Evolutionary conservation across 768 basidiomycete species (phyloP).

Genomic region (Amanita pallidorosea): DNA sequence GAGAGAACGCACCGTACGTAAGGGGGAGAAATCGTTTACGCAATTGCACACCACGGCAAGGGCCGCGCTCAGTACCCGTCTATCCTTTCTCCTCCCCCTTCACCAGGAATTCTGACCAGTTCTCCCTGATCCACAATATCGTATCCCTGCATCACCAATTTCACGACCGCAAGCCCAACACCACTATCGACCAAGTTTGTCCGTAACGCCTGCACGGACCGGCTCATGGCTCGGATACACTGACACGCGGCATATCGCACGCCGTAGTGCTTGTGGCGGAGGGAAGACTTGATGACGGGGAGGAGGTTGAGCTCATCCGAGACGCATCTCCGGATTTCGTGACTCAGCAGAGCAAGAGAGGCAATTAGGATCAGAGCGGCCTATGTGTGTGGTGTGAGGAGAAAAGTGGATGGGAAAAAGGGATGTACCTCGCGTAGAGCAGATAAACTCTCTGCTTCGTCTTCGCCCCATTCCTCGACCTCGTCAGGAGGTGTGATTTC

Average conservation of each 20-base stretch:
- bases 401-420: constrained; percentile 3
- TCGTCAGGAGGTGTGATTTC: constrained; percentile 38
- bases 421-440: constrained; percentile 49
- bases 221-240: constrained; percentile 67
- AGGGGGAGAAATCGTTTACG: constrained; percentile 77
- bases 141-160: constrained; percentile 32
- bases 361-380: constrained; percentile 69
- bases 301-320: constrained; percentile 45
- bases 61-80: constrained; percentile 60
- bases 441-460: constrained; percentile 50
- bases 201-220: constrained; percentile 69
- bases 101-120: constrained; percentile 19
- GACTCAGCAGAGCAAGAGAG: constrained; percentile 59
- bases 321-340: constrained; percentile 59
- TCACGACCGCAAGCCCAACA: constrained; percentile 61
- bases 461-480: constrained; percentile 48
- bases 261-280: constrained; percentile 55
- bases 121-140: constrained; percentile 11
- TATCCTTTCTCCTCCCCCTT: constrained; percentile 44
- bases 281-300: constrained; percentile 34
- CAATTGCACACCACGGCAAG: constrained; percentile 76
- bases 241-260: constrained; percentile 86
- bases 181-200: constrained; percentile 82
- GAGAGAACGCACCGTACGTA: constrained; percentile 45
- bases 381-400: constrained; percentile 21